These are phyloP conservation scores for Castanea sativa DNA, from an alignment of 306 rosid genomes.

Conservation along the genomic window DNA sequence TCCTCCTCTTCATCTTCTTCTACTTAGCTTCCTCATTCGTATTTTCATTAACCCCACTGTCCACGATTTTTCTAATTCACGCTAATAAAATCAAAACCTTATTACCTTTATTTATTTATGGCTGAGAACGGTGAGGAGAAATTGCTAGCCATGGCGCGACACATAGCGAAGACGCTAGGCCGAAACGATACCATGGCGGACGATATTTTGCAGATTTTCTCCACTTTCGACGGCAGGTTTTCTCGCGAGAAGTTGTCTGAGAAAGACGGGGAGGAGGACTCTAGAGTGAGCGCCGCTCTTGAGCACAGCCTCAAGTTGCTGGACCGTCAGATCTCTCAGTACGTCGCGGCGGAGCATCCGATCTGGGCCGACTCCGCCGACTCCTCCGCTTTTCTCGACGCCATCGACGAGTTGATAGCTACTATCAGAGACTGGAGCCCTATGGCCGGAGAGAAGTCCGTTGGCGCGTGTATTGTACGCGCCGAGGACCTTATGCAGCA, in stretches of 20 bases:
- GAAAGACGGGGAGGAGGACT: conserved; percentile 36
- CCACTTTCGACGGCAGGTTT: conserved; percentile 89
- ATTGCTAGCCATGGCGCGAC: conserved; percentile 81
- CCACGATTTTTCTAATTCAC: neutral
- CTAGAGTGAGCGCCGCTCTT: conserved; percentile 48
- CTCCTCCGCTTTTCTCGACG: conserved; percentile 71
- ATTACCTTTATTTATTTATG: conserved; percentile 31
- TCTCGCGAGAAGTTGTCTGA: conserved; percentile 81
- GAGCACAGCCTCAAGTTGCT: conserved; percentile 69
- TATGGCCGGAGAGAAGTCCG: conserved; percentile 52
- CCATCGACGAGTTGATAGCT: conserved; percentile 68
- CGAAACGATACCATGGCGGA: conserved; percentile 73
- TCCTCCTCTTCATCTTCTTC: too few relatives aligned
- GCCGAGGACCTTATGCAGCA: conserved; percentile 87
- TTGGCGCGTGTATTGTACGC: conserved; percentile 57
- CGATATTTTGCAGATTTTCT: conserved; percentile 86
- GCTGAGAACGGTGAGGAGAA: conserved; percentile 97
- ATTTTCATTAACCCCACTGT: neutral
- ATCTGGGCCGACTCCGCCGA: conserved; percentile 80
- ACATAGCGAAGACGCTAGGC: conserved; percentile 92
- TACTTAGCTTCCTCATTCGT: too few relatives aligned
- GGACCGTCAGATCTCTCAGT: conserved; percentile 77
- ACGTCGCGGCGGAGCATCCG: conserved; percentile 59
- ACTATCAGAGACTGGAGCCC: conserved; percentile 73
- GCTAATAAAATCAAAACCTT: neutral